Evolutionary conservation across 345 rosid species (phyloP), one percentile per base, ranked within the genome.

Genomic region (Raphanus raphanistrum): DNA sequence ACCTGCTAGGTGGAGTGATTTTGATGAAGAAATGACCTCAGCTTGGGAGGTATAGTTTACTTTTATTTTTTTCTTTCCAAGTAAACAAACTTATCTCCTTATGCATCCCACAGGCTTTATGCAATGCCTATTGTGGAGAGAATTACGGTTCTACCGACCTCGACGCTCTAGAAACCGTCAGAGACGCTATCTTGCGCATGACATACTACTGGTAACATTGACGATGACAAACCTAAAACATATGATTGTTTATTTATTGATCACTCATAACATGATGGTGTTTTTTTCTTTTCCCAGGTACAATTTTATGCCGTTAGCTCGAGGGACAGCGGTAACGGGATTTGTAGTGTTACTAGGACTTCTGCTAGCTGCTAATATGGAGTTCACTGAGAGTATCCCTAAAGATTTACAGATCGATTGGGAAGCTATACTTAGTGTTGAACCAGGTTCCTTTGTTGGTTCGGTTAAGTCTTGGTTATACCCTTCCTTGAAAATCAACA

Each of bases 1-100:
- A 2, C 97, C 98, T 70, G 78, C 88, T 64, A 92, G 98, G 84
- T 94, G 97, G 98, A 90, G 90, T 50, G 97, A 89, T 9, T 92
- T 90, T 79, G 91, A 90, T 74, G 84, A 86, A 57, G 98, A 94
- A 85, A 94, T 92, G 97, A 80, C 87, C 63, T 58, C 79, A 77
- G 93, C 98, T 45, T 94, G 98, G 97, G 95, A 90, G 82, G 98
- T 94, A 86, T 41, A 41, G 48, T 41, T 43, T 15, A 62, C 10
- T 32, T 31, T 3, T 12, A 6, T 3, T 6, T 27, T 12, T 1
- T 8, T 15, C 2, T 0, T 9, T 8, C 33, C 11, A 50, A 61
- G 43, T 68, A 36, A 33, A 43, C 3, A 33, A 70, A 33, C 65
- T 60, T 4, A 1, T 32, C 21, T 9, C n/a, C 52, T 41, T 70